Evolutionary conservation across 2,329 filamentous ascomycete species (phyloP), one percentile per base, ranked within the genome.

Genomic region (Aurifilum marmelostoma): DNA sequence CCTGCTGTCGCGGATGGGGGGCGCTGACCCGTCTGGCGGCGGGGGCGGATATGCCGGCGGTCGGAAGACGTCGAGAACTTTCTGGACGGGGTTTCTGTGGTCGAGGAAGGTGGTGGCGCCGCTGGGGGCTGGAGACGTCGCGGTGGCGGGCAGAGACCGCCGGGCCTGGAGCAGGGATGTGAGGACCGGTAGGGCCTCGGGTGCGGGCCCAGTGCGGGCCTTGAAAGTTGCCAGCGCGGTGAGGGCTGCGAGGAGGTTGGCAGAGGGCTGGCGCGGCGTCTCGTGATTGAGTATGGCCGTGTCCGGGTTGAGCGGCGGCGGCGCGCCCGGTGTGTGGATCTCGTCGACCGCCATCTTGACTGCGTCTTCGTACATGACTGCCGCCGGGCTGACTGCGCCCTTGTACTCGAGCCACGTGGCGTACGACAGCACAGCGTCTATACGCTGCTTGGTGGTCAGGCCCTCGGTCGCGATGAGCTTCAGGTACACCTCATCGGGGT

Each of bases 371-470:
- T 93, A 94, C 81, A 94, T 89, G 71, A 91, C 88, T 67, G 88
- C 85, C 0, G 93, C 90, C 0, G 87, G 89, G 4, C 88, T 87
- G 1, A 84, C 80, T 34, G 89, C 78, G 1, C 87, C 84, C 80
- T 94, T 95, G 80, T 88, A 95, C 73, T 94, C 92, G 52, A 97
- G 84, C 87, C 92, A 97, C 67, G 92, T 91, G 1, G 91, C 95
- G 77, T 94, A 97, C 1, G 90, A 91, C 56, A 97, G 81, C 3
- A 92, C 91, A 4, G 94, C 94, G 69, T 95, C 90, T 65, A 97
- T 83, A 75, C 89, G 90, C 79, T 98, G 93, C 68, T 88, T 85
- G n/a, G 88, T 85, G 0, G 87, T 90, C 75, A 98, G 92, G 1
- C 95, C 95, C 67, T 87, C 86, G 0, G 92, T 95, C 8, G 90